Evolutionary conservation across 2,329 filamentous ascomycete species (phyloP).

Genomic region (Fusarium lateritium): DNA sequence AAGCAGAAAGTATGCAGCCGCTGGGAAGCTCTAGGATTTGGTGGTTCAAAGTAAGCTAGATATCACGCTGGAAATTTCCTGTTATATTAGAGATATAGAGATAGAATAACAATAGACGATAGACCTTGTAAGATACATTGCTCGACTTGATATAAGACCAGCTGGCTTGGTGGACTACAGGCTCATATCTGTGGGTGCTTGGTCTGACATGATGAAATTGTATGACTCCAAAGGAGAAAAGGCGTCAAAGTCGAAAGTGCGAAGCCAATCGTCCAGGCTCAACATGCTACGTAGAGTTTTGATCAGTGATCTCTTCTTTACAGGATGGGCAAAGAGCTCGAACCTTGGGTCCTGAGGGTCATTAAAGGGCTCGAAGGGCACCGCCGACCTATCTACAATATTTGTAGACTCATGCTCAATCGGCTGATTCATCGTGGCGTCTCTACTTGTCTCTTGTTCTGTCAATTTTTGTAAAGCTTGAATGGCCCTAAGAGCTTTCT

Average conservation of each 20-base stretch:
- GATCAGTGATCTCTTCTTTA: not conserved
- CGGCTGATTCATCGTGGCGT: not conserved
- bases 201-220: constrained; percentile 39
- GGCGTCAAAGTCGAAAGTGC: constrained; percentile 30
- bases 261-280: constrained; percentile 35
- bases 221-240: constrained; percentile 34
- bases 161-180: not conserved
- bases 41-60: not conserved
- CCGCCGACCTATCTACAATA: not conserved
- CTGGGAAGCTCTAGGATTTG: constrained; percentile 18
- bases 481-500: constrained; percentile 32
- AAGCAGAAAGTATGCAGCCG: constrained; percentile 10
- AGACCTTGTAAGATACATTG: not conserved
- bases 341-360: constrained; percentile 14
- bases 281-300: not conserved
- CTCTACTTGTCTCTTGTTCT: constrained; percentile 2
- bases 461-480: constrained; percentile 22
- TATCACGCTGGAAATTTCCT: not conserved
- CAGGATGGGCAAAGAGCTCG: not conserved
- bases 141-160: not conserved
- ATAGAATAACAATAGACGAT: not conserved
- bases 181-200: not conserved
- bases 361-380: not conserved
- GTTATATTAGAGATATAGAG: not conserved
- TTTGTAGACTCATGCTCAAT: not conserved